Evolutionary conservation across 345 rosid genomes (phyloP).

Genomic region (Lepidium aucheri): DNA sequence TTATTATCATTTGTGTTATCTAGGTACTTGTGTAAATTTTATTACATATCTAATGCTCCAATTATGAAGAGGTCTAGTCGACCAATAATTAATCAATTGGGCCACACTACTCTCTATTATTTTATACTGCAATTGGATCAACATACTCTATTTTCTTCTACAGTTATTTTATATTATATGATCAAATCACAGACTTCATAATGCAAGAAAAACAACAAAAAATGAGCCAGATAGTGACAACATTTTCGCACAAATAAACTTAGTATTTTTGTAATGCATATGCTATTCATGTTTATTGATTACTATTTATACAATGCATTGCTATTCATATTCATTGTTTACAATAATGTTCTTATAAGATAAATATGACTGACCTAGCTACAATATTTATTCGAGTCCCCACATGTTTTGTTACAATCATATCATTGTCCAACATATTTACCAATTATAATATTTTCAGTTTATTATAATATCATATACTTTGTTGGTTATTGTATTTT

Average conservation of each 20-base stretch:
- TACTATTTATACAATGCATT: background rate
- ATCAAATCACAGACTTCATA: background rate
- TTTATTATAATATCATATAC: background rate
- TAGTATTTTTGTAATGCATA: background rate
- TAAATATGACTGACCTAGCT: background rate
- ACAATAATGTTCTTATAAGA: background rate
- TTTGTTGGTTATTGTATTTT: conserved; percentile 2
- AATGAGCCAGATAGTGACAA: background rate
- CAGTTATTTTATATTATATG: background rate
- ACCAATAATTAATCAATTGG: conserved; percentile 13
- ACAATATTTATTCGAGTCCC: conserved; percentile 4
- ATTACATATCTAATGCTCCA: background rate
- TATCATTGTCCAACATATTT: background rate
- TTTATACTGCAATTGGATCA: background rate
- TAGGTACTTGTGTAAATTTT: background rate
- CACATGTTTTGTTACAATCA: conserved; percentile 3
- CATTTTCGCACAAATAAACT: background rate
- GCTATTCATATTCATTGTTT: background rate
- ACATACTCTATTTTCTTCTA: background rate
- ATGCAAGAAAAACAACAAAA: background rate
- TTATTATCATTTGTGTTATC: background rate
- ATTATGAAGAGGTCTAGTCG: conserved; percentile 23
- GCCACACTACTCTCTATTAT: conserved; percentile 9
- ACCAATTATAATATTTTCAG: background rate
- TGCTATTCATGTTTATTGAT: background rate